Percentiles rank a stretch among this genome's conserved stretches.
Conservation (phyloP, 129 eudicot species). For the Ambrosia artemisiifolia region DNA sequence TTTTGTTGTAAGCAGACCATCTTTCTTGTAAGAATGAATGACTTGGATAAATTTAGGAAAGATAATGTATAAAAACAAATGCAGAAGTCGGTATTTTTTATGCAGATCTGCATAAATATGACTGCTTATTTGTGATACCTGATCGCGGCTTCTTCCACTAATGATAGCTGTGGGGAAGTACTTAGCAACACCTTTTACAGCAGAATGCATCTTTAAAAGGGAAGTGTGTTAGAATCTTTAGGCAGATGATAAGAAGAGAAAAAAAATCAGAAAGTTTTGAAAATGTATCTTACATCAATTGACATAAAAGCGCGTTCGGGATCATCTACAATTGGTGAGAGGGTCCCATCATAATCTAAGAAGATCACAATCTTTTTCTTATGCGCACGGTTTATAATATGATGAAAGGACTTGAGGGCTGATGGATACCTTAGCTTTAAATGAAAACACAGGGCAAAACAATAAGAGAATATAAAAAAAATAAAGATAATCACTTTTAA, state of each 20-base stretch:
- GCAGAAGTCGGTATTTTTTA: too few species aligned
- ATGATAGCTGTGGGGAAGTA: slow-evolving; percentile 80
- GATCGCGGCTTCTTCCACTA: slow-evolving; percentile 83
- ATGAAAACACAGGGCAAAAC: not conserved
- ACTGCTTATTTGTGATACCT: slow-evolving; percentile 39
- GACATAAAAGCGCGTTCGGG: slow-evolving; percentile 89
- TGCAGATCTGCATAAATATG: not conserved
- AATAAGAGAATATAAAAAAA: not conserved
- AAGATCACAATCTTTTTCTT: slow-evolving; percentile 66
- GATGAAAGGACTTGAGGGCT: slow-evolving; percentile 61
- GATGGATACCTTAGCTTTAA: slow-evolving; percentile 69
- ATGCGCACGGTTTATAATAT: slow-evolving; percentile 44
- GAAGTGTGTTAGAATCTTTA: slow-evolving; percentile 15
- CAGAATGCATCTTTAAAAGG: slow-evolving; percentile 60
- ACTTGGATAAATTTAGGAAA: not conserved
- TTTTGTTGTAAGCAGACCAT: not conserved
- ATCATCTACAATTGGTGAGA: slow-evolving; percentile 86
- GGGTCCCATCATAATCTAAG: slow-evolving; percentile 91
- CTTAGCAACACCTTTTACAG: slow-evolving; percentile 63
- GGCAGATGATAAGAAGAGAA: not conserved
- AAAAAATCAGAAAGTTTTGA: not conserved
- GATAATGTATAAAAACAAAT: not conserved
- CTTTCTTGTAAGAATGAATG: not conserved
- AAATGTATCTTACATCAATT: slow-evolving; percentile 52
- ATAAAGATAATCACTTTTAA: not conserved